phyloP scores from a whole-genome alignment of 805 yeast genomes.

The Metschnikowia similis region DNA sequence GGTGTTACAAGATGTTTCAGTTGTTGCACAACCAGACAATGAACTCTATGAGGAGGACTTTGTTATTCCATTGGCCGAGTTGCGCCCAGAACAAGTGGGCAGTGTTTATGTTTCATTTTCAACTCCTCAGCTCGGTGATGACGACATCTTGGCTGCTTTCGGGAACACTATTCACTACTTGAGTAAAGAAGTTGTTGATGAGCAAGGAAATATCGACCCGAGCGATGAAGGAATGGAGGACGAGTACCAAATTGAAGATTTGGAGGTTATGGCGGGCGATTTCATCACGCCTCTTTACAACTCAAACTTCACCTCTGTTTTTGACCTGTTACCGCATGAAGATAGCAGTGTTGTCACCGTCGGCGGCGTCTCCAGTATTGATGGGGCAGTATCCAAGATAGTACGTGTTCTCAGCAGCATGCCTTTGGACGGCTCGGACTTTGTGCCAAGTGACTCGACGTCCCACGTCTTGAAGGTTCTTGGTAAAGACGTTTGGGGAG shows the following conservation, averaged over 20 bases:
- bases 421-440: slow-evolving; percentile 72
- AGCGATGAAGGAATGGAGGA: slow-evolving; percentile 84
- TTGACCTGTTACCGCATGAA: slow-evolving; percentile 61
- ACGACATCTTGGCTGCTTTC: slow-evolving; percentile 42
- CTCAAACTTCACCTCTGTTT: slow-evolving; percentile 67
- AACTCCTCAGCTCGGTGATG: slow-evolving; percentile 49
- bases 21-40: slow-evolving; percentile 59
- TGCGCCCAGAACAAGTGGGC: slow-evolving; percentile 68
- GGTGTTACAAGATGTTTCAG: slow-evolving; percentile 71
- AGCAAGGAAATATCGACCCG: slow-evolving; percentile 60
- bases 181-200: slow-evolving; percentile 73
- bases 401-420: slow-evolving; percentile 43
- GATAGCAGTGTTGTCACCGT: slow-evolving; percentile 71
- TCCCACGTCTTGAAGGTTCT: slow-evolving; percentile 74
- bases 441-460: slow-evolving; percentile 53
- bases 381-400: slow-evolving; percentile 47
- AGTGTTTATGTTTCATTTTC: slow-evolving; percentile 73
- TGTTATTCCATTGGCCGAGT: slow-evolving; percentile 65
- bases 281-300: slow-evolving; percentile 73
- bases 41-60: slow-evolving; percentile 63
- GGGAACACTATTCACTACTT: slow-evolving; percentile 68
- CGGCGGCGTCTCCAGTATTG: slow-evolving; percentile 35
- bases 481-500: slow-evolving; percentile 69
- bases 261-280: slow-evolving; percentile 74
- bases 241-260: slow-evolving; percentile 85